Evolutionary conservation across 495 filamentous ascomycete genomes (phyloP).

Genomic region (Penicillium pulvis): DNA sequence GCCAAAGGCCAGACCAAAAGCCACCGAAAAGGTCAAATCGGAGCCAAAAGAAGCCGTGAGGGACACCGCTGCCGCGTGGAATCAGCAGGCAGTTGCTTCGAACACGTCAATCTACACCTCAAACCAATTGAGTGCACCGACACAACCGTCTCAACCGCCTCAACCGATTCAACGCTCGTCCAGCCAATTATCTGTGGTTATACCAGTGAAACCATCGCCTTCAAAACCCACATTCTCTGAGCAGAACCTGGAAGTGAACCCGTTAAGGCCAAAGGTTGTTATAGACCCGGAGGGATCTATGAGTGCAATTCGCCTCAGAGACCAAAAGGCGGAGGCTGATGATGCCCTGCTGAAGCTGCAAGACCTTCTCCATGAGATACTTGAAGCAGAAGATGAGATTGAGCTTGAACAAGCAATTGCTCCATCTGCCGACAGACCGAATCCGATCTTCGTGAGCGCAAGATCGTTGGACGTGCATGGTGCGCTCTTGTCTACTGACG

Average conservation of each 20-base stretch:
- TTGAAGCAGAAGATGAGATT: constrained; percentile 74
- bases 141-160: neutral
- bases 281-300: constrained; percentile 28
- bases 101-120: constrained; percentile 27
- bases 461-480: constrained; percentile 53
- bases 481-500: constrained; percentile 61
- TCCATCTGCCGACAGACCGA: constrained; percentile 35
- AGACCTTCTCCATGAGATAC: constrained; percentile 69
- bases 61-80: constrained; percentile 13
- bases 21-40: constrained; percentile 18
- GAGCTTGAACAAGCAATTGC: constrained; percentile 48
- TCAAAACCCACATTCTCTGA: constrained; percentile 18
- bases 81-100: constrained; percentile 22
- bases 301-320: constrained; percentile 46
- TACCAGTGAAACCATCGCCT: constrained; percentile 40
- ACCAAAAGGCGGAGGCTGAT: constrained; percentile 81
- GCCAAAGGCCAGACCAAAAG: neutral
- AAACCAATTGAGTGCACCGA: constrained; percentile 15
- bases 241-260: constrained; percentile 23
- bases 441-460: constrained; percentile 45
- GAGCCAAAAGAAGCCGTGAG: constrained; percentile 24
- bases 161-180: constrained; percentile 12
- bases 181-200: constrained; percentile 41
- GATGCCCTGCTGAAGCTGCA: constrained; percentile 66
- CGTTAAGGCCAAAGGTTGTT: constrained; percentile 31